Evolutionary conservation across 2,329 filamentous ascomycete species (phyloP), one percentile per base, ranked within the genome.

Genomic region (Polychaeton citri): DNA sequence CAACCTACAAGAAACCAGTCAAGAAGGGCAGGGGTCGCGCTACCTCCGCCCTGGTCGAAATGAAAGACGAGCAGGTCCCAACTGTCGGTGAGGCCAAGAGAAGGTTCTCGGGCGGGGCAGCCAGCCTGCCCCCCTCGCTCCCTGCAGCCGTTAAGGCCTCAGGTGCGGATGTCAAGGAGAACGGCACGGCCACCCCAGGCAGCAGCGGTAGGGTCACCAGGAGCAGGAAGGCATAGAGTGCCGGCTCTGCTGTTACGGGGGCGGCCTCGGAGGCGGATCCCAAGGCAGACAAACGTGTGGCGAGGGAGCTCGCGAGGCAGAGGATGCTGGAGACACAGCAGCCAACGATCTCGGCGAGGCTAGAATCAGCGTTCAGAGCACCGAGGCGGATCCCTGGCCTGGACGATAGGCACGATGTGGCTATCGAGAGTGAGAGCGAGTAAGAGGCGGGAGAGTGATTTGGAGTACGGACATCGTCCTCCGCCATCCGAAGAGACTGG

Each of bases 1-100:
- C 86, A 47, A 98, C 88, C 43, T 98, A 98, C 70, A 82, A 80
- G 69, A 87, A 85, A 71, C 78, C 80, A 43, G 74, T 76, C 60
- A 75, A 74, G 57, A 88, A 86, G 71, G 64, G 64, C 41, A 60
- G 75, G 71, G 70, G 72, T 52, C 86, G 79, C 51, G 82, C 83
- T 53, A 87, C 83, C 63, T 90, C 88, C 70, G 76, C 78, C 40
- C 65, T 90, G 35, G 82, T 88, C 50, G 86, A 92, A 59, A 85
- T 87, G 66, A 81, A 83, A 58, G 72, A 77, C 53, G 72, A 80
- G 54, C 72, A 82, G 54, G 64, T 78, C 41, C 71, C 72, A 37
- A 64, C 68, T 41, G 61, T 66, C 43, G 62, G 59, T 48, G 63
- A 69, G 55, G 66, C 59, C 59, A 66, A 57, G 63, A 69, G 59